A percentile compares a stretch with the other conserved stretches of the same genome.
Conservation (phyloP, 371 early-diverging fungal species). For the Syncephalastrum monosporum region DNA sequence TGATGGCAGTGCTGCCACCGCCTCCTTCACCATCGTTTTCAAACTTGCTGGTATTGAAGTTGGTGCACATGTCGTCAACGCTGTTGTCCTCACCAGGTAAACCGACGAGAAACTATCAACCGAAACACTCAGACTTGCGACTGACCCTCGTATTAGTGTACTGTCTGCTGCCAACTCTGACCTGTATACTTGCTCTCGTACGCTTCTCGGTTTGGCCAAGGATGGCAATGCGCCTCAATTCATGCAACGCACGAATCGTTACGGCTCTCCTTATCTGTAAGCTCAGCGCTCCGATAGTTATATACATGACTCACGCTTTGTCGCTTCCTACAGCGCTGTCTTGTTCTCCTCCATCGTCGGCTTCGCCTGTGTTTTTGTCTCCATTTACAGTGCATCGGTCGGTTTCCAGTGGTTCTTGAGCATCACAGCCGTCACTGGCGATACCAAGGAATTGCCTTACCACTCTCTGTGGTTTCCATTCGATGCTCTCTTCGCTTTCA, state of each 20-base stretch:
- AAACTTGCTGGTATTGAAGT: slow-evolving; percentile 58
- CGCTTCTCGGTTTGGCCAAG: slow-evolving; percentile 55
- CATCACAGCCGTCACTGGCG: slow-evolving; percentile 65
- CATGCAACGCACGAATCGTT: slow-evolving; percentile 39
- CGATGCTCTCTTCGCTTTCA: slow-evolving; percentile 47
- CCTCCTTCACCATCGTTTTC: slow-evolving; percentile 70
- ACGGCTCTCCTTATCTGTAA: slow-evolving; percentile 54
- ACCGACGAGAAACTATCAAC: background rate
- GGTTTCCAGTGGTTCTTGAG: slow-evolving; percentile 70
- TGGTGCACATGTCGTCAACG: slow-evolving; percentile 70
- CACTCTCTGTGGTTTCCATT: slow-evolving; percentile 64
- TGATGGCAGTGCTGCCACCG: slow-evolving; percentile 38
- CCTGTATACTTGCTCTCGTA: slow-evolving; percentile 63
- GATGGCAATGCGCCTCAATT: slow-evolving; percentile 60
- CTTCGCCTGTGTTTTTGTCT: slow-evolving; percentile 50
- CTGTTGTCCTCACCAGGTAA: slow-evolving; percentile 57
- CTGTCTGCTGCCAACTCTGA: slow-evolving; percentile 70
- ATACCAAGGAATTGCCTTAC: slow-evolving; percentile 66
- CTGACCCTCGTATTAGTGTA: slow-evolving; percentile 31
- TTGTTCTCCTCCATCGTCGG: slow-evolving; percentile 50
- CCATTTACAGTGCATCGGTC: slow-evolving; percentile 39
- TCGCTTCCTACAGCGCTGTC: slow-evolving; percentile 29
- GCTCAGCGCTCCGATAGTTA: background rate
- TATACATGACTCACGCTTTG: background rate
- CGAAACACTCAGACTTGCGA: background rate